phyloP scores from a whole-genome alignment of 192 early-diverging fungal species.

The Podila epigama region DNA sequence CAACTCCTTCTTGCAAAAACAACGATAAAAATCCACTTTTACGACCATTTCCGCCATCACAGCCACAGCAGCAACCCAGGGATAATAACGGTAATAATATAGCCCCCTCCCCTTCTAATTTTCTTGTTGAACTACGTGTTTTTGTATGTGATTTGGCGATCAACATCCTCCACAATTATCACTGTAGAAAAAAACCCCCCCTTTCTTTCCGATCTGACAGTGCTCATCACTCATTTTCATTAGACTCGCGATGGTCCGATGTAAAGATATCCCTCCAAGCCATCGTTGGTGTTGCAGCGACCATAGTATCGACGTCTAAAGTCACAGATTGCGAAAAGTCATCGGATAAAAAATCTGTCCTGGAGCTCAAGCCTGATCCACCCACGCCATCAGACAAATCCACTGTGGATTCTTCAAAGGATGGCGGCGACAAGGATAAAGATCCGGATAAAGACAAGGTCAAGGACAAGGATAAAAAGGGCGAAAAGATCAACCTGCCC shows the following conservation, averaged over 20 bases:
- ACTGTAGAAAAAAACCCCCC: too few relatives aligned
- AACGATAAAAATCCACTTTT: too few relatives aligned
- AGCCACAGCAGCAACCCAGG: too few relatives aligned
- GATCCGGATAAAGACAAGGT: slow-evolving; percentile 1
- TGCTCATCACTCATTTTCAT: too few relatives aligned
- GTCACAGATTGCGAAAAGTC: slow-evolving; percentile 14
- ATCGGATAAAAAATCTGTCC: slow-evolving; percentile 6
- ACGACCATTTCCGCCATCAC: too few relatives aligned
- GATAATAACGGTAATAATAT: too few relatives aligned
- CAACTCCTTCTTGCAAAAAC: too few relatives aligned
- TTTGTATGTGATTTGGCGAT: too few relatives aligned
- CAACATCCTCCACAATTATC: too few relatives aligned
- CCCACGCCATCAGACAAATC: not conserved
- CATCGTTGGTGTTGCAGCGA: slow-evolving; percentile 19
- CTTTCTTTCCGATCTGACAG: too few relatives aligned
- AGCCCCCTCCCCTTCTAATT: too few relatives aligned
- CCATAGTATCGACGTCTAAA: slow-evolving; percentile 13
- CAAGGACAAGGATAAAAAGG: not conserved
- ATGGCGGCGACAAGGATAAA: not conserved
- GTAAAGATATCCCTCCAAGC: slow-evolving; percentile 18
- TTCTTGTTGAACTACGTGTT: too few relatives aligned
- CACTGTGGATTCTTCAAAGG: not conserved
- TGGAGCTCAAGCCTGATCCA: slow-evolving; percentile 24
- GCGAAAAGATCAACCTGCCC: slow-evolving; percentile 31
- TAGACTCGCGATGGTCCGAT: slow-evolving; percentile 45